A percentile compares a stretch with the other conserved stretches of the same genome.
These are phyloP conservation scores for Lodderomyces jiufengensis DNA, from an alignment of 1,139 yeast genomes.

Conservation along the genomic window DNA sequence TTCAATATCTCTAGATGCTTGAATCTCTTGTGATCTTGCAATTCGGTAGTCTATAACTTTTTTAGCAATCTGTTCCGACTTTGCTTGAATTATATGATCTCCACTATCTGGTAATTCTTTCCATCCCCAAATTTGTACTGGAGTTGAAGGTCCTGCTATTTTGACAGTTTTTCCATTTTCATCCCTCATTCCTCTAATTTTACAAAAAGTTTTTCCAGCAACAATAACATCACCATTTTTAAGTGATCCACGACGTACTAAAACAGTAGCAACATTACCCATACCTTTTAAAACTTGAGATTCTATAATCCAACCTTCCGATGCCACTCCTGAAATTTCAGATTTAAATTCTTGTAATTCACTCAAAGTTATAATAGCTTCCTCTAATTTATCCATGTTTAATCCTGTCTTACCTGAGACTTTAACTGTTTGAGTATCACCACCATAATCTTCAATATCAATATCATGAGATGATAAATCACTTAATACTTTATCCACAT, in stretches of 20 bases:
- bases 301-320: slow-evolving; percentile 91
- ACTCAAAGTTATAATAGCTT: slow-evolving; percentile 79
- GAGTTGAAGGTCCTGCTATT: slow-evolving; percentile 81
- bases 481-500: slow-evolving; percentile 67
- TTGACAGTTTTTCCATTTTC: slow-evolving; percentile 65
- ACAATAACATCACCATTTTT: slow-evolving; percentile 68
- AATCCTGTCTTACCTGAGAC: slow-evolving; percentile 83
- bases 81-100: slow-evolving; percentile 75
- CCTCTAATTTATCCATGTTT: slow-evolving; percentile 86
- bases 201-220: slow-evolving; percentile 85
- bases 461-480: slow-evolving; percentile 78
- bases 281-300: slow-evolving; percentile 78
- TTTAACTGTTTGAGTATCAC: slow-evolving; percentile 86
- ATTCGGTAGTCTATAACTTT: slow-evolving; percentile 66
- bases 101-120: slow-evolving; percentile 91
- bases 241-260: slow-evolving; percentile 76
- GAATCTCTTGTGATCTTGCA: slow-evolving; percentile 52
- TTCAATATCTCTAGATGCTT: slow-evolving; percentile 65
- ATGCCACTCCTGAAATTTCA: slow-evolving; percentile 47
- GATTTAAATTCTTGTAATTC: slow-evolving; percentile 80
- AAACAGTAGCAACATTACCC: slow-evolving; percentile 83
- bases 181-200: slow-evolving; percentile 77
- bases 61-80: slow-evolving; percentile 70
- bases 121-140: slow-evolving; percentile 95
- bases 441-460: slow-evolving; percentile 91